A percentile compares a stretch with the other conserved stretches of the same genome.
These are phyloP conservation scores for Hypoxylon rickii DNA, from an alignment of 495 filamentous ascomycete genomes.

Conservation along the genomic window DNA sequence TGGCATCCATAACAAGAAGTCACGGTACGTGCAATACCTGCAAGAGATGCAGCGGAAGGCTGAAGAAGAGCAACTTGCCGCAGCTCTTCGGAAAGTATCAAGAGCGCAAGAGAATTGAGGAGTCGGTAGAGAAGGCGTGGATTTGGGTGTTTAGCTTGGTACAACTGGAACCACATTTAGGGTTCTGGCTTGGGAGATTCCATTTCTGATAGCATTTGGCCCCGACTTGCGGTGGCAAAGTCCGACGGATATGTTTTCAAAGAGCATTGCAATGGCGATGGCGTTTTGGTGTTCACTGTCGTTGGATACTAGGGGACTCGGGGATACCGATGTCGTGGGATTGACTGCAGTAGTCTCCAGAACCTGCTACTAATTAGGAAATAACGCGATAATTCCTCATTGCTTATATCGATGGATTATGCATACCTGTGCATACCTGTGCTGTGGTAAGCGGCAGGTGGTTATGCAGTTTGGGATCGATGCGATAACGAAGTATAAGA, in stretches of 20 bases:
- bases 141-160: background rate
- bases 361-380: too few species aligned
- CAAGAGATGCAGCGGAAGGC: slow-evolving; percentile 73
- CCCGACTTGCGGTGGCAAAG: slow-evolving; percentile 6
- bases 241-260: slow-evolving; percentile 6
- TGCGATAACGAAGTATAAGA: too few species aligned
- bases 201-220: slow-evolving; percentile 3
- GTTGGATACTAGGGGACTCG: background rate
- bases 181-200: background rate
- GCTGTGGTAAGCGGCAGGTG: too few species aligned
- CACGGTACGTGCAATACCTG: slow-evolving; percentile 85
- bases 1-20: slow-evolving; percentile 96
- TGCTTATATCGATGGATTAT: too few species aligned
- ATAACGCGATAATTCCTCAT: too few species aligned
- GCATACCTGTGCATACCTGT: too few species aligned
- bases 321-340: background rate
- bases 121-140: background rate
- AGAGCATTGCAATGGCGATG: slow-evolving; percentile 22
- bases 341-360: too few species aligned
- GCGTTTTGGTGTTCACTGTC: slow-evolving; percentile 20
- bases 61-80: slow-evolving; percentile 61
- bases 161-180: background rate
- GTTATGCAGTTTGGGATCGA: too few species aligned
- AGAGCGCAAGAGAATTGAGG: slow-evolving; percentile 13
- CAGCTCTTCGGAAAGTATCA: slow-evolving; percentile 44